Evolutionary conservation across 306 rosid species (phyloP).

Genomic region (Prunus armeniaca): DNA sequence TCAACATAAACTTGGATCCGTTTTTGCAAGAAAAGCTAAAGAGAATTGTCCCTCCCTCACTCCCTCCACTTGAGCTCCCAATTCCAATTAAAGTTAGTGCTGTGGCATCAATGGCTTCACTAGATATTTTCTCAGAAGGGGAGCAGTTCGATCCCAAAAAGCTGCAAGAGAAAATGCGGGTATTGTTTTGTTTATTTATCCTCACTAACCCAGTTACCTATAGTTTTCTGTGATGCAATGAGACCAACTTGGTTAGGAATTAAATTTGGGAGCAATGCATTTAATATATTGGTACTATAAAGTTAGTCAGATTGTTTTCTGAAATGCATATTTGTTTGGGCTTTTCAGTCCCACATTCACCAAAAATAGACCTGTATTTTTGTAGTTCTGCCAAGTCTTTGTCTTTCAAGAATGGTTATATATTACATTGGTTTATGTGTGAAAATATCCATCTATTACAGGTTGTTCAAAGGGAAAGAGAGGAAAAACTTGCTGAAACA

Average conservation of each 20-base stretch:
- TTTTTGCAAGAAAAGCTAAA: constrained; percentile 12
- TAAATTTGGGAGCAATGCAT: no score
- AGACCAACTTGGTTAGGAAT: no score
- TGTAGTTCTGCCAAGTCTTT: background rate
- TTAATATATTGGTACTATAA: no score
- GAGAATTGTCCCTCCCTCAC: constrained; percentile 14
- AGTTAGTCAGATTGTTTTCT: no score
- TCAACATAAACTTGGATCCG: background rate
- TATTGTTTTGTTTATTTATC: constrained; percentile 17
- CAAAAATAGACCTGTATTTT: background rate
- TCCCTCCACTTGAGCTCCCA: constrained; percentile 30
- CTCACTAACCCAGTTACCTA: background rate
- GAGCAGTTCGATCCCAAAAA: constrained; percentile 82
- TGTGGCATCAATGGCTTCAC: constrained; percentile 94
- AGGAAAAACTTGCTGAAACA: constrained; percentile 76
- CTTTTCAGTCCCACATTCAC: background rate
- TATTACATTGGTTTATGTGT: constrained; percentile 16
- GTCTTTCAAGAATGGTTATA: constrained; percentile 12
- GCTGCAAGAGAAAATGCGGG: constrained; percentile 96
- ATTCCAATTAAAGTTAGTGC: constrained; percentile 21
- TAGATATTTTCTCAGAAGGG: constrained; percentile 83
- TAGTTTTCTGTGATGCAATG: background rate
- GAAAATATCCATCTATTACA: constrained; percentile 35
- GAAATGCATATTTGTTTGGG: background rate
- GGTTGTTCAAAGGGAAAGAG: constrained; percentile 94